phyloP scores from a whole-genome alignment of 2,329 filamentous ascomycete genomes.

The Calonectria pseudoreteaudii region DNA sequence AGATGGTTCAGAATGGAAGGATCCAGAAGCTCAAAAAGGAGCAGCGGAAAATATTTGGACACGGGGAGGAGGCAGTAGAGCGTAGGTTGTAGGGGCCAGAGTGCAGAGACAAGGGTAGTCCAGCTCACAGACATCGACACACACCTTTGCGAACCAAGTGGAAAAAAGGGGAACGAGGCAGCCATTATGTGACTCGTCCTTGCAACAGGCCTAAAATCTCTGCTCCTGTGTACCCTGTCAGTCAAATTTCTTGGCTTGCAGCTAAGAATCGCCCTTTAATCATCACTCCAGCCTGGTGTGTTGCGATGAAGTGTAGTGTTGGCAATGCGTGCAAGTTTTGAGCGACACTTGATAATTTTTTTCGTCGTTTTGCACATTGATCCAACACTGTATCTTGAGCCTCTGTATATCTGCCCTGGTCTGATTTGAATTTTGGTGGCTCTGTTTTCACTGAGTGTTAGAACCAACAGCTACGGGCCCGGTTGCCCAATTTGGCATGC shows the following conservation, averaged over 20 bases:
- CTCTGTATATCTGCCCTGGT: background rate
- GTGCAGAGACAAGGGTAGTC: background rate
- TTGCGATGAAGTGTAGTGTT: too few species aligned
- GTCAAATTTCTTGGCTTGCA: too few species aligned
- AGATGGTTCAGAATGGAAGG: background rate
- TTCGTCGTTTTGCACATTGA: background rate
- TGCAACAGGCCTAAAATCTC: background rate
- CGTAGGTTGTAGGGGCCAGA: background rate
- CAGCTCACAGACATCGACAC: background rate
- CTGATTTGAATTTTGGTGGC: background rate
- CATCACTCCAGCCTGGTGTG: too few species aligned
- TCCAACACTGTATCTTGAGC: too few species aligned
- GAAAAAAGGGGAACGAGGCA: background rate
- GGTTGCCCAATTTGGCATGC: background rate
- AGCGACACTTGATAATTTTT: background rate
- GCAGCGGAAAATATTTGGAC: background rate
- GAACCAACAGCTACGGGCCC: background rate
- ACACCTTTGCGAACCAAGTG: background rate
- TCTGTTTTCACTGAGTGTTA: background rate
- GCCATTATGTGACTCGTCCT: background rate
- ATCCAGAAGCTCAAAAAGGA: background rate
- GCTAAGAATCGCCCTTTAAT: background rate
- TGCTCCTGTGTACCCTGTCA: background rate
- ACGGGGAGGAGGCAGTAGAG: background rate
- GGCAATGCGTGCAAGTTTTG: background rate